These are phyloP conservation scores for Colletotrichum viniferum DNA, from an alignment of 2,329 filamentous ascomycete genomes.

Conservation along the genomic window DNA sequence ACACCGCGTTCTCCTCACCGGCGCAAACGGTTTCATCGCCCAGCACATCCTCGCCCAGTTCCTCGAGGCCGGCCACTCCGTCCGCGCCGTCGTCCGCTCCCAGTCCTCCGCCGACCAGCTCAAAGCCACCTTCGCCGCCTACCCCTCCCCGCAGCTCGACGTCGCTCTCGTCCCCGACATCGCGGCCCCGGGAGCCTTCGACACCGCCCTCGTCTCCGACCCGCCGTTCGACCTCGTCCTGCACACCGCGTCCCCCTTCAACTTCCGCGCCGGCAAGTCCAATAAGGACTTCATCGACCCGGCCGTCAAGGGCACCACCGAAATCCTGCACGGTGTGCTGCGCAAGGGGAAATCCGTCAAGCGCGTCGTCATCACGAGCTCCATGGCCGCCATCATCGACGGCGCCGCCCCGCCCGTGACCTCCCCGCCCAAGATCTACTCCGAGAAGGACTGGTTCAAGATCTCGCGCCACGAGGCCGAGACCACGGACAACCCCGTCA, in stretches of 20 bases:
- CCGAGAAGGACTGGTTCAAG: constrained; percentile 49
- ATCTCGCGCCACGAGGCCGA: not conserved
- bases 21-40: constrained; percentile 47
- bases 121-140: not conserved
- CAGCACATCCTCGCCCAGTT: constrained; percentile 41
- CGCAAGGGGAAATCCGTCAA: constrained; percentile 56
- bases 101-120: not conserved
- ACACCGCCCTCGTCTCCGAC: constrained; percentile 34
- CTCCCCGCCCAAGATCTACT: constrained; percentile 44
- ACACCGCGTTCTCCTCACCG: constrained; percentile 33
- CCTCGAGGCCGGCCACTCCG: constrained; percentile 38
- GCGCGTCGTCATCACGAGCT: constrained; percentile 62
- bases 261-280: constrained; percentile 63
- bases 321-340: constrained; percentile 53
- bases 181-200: constrained; percentile 34
- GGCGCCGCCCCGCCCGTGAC: constrained; percentile 35
- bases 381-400: constrained; percentile 48
- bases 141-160: constrained; percentile 19
- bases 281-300: constrained; percentile 56
- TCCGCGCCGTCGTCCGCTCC: constrained; percentile 42
- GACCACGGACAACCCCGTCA: constrained; percentile 44
- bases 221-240: constrained; percentile 74
- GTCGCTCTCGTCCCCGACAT: constrained; percentile 39
- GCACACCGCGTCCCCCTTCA: constrained; percentile 78
- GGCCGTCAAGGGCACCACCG: constrained; percentile 56